Conservation (phyloP, 2,329 filamentous ascomycete species). For the Colletotrichum horii region DNA sequence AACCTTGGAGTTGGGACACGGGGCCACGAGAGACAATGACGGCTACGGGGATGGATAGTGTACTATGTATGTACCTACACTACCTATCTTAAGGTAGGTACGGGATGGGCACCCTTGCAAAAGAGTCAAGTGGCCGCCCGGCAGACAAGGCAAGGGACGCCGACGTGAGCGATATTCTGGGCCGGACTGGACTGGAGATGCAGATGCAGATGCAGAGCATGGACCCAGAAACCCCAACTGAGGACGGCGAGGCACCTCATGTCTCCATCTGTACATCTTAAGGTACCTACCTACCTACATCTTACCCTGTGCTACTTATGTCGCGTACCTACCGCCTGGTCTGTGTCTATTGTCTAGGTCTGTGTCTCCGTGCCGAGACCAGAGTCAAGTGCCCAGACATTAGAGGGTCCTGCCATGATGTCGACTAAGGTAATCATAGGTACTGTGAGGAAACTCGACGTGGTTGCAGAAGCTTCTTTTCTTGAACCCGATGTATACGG, state of each 20-base stretch:
- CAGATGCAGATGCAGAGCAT: background rate
- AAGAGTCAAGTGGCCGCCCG: background rate
- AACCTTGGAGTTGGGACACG: background rate
- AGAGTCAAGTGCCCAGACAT: background rate
- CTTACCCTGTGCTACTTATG: background rate
- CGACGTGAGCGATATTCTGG: constrained; percentile 9
- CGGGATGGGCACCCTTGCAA: background rate
- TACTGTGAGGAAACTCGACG: background rate
- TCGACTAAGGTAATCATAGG: background rate
- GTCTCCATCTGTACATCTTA: background rate
- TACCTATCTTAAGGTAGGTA: background rate
- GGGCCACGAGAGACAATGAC: background rate
- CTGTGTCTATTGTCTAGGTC: background rate
- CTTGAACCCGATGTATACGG: background rate
- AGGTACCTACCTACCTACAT: background rate
- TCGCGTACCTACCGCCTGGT: background rate
- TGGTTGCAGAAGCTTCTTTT: background rate
- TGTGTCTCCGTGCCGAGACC: background rate
- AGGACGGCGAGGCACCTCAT: background rate
- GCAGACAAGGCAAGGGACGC: background rate
- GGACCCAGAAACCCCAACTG: background rate
- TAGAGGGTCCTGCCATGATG: background rate
- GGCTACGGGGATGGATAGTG: background rate
- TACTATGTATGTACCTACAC: background rate
- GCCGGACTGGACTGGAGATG: background rate